Conservation (phyloP, 2,329 filamentous ascomycete species). For the Neurospora crassa region DNA sequence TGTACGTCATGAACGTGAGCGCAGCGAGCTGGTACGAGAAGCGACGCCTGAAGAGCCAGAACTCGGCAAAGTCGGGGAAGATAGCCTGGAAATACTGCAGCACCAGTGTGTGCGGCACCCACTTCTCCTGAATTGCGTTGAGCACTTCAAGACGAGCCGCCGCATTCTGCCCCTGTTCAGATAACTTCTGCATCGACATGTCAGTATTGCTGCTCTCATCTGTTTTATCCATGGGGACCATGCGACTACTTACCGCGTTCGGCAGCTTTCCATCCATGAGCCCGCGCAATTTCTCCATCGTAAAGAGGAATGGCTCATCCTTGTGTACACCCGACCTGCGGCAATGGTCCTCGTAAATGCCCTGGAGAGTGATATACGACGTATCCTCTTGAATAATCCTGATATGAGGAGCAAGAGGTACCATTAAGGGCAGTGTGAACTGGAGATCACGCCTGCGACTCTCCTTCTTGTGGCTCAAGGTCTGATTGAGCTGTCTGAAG, state of each 20-base stretch:
- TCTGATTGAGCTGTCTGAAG: conserved; percentile 95
- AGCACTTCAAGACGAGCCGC: conserved; percentile 84
- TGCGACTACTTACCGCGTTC: conserved; percentile 30
- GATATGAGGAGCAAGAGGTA: conserved; percentile 89
- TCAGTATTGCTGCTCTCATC: background rate
- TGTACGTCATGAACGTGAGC: conserved; percentile 96
- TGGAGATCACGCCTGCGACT: conserved; percentile 86
- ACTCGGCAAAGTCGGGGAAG: conserved; percentile 84
- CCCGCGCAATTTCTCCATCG: conserved; percentile 83
- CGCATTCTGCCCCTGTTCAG: conserved; percentile 25
- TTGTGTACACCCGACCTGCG: conserved; percentile 78
- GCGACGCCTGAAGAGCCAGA: conserved; percentile 96
- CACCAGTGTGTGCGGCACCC: conserved; percentile 73
- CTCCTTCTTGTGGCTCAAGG: conserved; percentile 86
- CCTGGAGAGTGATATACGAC: conserved; percentile 89
- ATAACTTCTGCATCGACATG: background rate
- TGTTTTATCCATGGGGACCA: background rate
- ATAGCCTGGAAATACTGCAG: conserved; percentile 83
- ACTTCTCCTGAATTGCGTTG: conserved; percentile 86
- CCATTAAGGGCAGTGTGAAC: conserved; percentile 92
- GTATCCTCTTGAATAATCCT: conserved; percentile 92
- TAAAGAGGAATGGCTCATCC: conserved; percentile 90
- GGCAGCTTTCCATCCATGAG: conserved; percentile 59
- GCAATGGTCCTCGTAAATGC: conserved; percentile 94
- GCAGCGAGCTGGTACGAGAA: conserved; percentile 94